Conservation (phyloP, 148 eudicot genomes). For the Camellia lanceoleosa region DNA sequence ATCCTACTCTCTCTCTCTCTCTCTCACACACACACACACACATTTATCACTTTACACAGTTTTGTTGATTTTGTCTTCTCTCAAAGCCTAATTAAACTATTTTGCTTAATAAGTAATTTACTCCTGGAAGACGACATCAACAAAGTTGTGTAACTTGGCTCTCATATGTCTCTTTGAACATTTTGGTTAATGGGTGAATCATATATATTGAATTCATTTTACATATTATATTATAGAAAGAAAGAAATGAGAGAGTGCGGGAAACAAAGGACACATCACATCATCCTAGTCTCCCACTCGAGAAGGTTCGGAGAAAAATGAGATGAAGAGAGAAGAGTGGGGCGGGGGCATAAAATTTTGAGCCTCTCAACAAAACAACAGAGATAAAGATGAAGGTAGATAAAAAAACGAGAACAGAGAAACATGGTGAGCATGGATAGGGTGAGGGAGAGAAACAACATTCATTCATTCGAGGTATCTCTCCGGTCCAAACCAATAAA, state of each 20-base stretch:
- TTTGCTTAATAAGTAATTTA: background rate
- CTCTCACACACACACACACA: background rate
- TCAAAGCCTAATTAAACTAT: background rate
- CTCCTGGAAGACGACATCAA: background rate
- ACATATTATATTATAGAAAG: background rate
- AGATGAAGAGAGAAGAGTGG: background rate
- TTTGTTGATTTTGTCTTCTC: background rate
- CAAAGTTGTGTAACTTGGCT: background rate
- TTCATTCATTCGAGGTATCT: background rate
- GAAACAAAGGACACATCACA: background rate
- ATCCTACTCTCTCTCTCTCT: background rate
- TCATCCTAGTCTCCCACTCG: background rate
- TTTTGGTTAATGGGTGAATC: background rate
- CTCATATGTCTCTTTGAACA: background rate
- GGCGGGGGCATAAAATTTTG: background rate
- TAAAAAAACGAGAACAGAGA: background rate
- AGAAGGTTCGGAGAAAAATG: background rate
- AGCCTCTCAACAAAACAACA: background rate
- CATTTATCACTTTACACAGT: no score
- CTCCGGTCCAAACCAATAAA: no score
- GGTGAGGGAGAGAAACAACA: background rate
- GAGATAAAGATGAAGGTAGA: background rate
- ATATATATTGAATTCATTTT: background rate
- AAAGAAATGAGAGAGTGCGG: background rate
- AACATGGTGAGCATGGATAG: background rate